Evolutionary conservation across 495 filamentous ascomycete genomes (phyloP), one percentile per base, ranked within the genome.

Genomic region (Penicillium taxi): DNA sequence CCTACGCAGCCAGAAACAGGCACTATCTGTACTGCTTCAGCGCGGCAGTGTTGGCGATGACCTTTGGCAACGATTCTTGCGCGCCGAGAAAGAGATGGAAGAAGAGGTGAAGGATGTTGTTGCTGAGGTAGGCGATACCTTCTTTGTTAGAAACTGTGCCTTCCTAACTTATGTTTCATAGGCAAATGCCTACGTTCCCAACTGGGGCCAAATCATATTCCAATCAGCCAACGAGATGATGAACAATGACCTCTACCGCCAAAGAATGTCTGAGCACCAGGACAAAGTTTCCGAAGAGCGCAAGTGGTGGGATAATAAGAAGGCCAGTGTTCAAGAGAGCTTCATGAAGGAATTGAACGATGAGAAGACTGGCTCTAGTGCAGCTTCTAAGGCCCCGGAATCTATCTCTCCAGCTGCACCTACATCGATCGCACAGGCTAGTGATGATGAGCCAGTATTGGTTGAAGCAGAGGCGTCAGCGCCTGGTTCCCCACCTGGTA

Each of bases 61-160:
- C 59, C 59, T 96, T 26, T 96, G 88, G 84, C 91, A 96, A 66
- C 72, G 91, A 25, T 94, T 96, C 57, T 54, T 75, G 50, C 69
- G 84, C 26, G 91, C 90, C 17, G 91, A 98, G 73, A 90, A 90
- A 70, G 91, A 96, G 69, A 93, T 94, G 67, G 88, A 98, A 62
- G 90, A 88, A 41, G 91, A 98, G 62, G 68, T 98, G 22, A 71
- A 82, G 44, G 91, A 98, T 66, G 88, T 96, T 26, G 86, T 96
- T 22, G 74, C 80, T 48, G 91, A 98, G 82, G 87, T 93, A 58
- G 37, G 64, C 45, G 21, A 35, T 19, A 23, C 19, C 3, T 28
- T 16, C 15, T 23, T 16, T 23, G 1, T 37, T 35, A 17, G 15
- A 45, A 35, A 45, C 14, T 29, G n/a, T 27, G 13, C 20, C 17